Percentiles rank a stretch among this genome's conserved stretches.
Evolutionary conservation across 1,139 yeast species (phyloP).

Genomic region (Debaryomyces nepalensis): DNA sequence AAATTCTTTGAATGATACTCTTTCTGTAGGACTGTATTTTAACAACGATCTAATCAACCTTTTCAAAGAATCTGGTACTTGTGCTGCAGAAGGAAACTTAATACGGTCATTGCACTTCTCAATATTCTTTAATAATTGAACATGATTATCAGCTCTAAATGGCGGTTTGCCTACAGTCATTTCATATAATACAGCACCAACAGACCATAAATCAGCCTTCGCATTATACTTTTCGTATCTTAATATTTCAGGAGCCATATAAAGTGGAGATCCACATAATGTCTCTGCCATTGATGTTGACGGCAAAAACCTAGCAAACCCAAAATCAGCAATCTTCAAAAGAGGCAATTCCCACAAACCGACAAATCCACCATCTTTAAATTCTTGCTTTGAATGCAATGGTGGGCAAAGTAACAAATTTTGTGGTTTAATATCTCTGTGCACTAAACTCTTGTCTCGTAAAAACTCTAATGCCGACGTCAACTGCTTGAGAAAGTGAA

Average conservation of each 20-base stretch:
- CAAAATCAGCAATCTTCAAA: slow-evolving; percentile 93
- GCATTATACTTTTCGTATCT: slow-evolving; percentile 95
- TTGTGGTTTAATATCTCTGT: slow-evolving; percentile 94
- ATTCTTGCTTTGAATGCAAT: slow-evolving; percentile 61
- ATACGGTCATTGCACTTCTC: slow-evolving; percentile 81
- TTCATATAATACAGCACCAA: slow-evolving; percentile 93
- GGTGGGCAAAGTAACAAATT: slow-evolving; percentile 83
- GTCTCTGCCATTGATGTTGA: slow-evolving; percentile 95
- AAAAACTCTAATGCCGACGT: slow-evolving; percentile 83
- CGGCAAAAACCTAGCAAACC: slow-evolving; percentile 93
- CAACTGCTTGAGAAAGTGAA: slow-evolving; percentile 86
- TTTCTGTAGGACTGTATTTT: slow-evolving; percentile 82
- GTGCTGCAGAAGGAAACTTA: slow-evolving; percentile 67
- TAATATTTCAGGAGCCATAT: slow-evolving; percentile 98
- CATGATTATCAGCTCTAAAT: slow-evolving; percentile 88
- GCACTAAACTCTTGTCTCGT: slow-evolving; percentile 82
- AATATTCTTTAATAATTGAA: slow-evolving; percentile 83
- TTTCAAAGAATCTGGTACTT: slow-evolving; percentile 66
- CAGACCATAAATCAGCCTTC: slow-evolving; percentile 97
- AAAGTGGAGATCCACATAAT: slow-evolving; percentile 93
- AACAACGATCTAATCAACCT: slow-evolving; percentile 73
- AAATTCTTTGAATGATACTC: slow-evolving; percentile 87
- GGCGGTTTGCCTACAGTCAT: slow-evolving; percentile 97
- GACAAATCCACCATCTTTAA: slow-evolving; percentile 59
- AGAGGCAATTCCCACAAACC: slow-evolving; percentile 91